Base-by-base conservation (phyloP, 2,329 filamentous ascomycete species). In the Aspergillus bombycis region DNA sequence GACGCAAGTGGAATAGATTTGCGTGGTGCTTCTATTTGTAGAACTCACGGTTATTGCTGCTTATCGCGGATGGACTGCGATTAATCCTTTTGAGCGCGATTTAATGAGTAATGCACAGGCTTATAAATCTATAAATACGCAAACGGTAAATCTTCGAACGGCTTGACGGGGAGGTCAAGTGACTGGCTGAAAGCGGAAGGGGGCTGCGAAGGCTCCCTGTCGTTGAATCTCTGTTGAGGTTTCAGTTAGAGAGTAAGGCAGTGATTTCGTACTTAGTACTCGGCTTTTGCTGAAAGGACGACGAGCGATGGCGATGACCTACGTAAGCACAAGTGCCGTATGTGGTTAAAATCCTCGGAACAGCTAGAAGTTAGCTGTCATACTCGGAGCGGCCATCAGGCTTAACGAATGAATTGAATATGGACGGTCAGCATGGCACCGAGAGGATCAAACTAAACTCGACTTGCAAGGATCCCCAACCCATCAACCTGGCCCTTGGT, bases 401-500 rank as follows among this genome's bases (percentile, higher is more conserved):
- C 11, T 12, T 21, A 26, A 26, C 32, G 32, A 55, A 55, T 26
- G n/a, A 38, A 14, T n/a, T 38, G 5, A 12, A 21, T 12, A 23
- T 38, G 21, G 32, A 38, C 5, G 21, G 12, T 26, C 10, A 23
- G 10, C 19, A 55, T 54, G 26, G 50, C n/a, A 16, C 30, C 10
- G 52, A 14, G 21, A 55, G 32, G 32, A 55, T 55, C n/a, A 58
- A 50, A 23, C 58, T 60, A 28, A 60, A 1, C 19, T n/a, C 41
- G 28, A 16, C 32, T 30, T 46, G 34, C 67, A 62, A 55, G 67
- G 62, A 61, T 62, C 11, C 53, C 12, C 48, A 66, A 62, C 64
- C 68, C 65, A 65, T 70, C 26, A 53, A 68, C 62, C 62, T 65
- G 67, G 65, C 48, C 59, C 60, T 60, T 50, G 64, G 64, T 58